Conservation (phyloP, 192 early-diverging fungal species). For the Funneliformis mosseae region DNA sequence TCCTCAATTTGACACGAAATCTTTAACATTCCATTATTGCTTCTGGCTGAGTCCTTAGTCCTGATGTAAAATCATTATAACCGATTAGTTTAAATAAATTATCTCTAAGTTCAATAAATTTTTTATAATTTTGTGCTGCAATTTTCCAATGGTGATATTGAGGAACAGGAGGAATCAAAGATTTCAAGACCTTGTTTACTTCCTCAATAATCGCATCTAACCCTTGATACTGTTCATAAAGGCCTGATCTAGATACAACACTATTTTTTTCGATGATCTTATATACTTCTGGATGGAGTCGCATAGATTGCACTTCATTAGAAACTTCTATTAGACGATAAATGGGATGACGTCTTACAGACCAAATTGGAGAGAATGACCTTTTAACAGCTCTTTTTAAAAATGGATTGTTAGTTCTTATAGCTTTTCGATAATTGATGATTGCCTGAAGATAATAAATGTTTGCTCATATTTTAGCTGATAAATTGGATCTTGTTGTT, state of each 20-base stretch:
- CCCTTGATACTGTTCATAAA: constrained; percentile 6
- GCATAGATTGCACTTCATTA: constrained; percentile 20
- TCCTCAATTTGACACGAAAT: neutral
- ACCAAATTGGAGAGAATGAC: constrained; percentile 18
- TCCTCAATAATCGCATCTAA: neutral
- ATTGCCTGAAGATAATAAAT: constrained; percentile 22
- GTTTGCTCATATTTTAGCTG: constrained; percentile 23
- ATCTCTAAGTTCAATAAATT: neutral
- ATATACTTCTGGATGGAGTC: neutral
- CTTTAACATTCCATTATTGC: neutral
- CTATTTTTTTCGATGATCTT: neutral
- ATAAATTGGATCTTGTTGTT: constrained; percentile 27
- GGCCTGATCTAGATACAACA: neutral
- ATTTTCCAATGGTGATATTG: constrained; percentile 10
- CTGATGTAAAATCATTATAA: neutral
- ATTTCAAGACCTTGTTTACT: neutral
- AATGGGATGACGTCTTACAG: neutral
- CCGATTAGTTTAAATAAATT: constrained; percentile 15
- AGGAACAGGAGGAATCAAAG: constrained; percentile 10
- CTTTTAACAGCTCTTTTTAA: neutral
- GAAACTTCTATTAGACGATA: constrained; percentile 4
- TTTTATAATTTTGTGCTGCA: neutral
- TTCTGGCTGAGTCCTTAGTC: neutral
- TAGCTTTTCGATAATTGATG: neutral
- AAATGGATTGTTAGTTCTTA: too few species aligned